Evolutionary conservation across 2,329 filamentous ascomycete genomes (phyloP), one percentile per base, ranked within the genome.

Genomic region (Penicillium sp.): DNA sequence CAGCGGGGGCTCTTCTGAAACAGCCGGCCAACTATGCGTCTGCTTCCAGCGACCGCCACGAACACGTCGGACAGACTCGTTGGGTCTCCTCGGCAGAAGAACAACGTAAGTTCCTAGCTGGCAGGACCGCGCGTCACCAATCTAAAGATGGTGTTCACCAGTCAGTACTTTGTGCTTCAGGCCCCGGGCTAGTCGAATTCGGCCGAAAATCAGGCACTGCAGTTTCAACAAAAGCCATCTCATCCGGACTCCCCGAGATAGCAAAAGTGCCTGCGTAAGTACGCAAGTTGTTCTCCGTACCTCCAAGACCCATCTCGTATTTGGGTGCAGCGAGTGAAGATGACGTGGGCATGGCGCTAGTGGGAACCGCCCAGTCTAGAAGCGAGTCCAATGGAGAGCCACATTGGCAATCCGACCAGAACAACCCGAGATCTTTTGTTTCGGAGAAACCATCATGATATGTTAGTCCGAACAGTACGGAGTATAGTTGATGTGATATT

Each of bases 291-390:
- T 32, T 43, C 16, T 6, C 8, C 32, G 38, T 38, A 18, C 21
- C 34, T n/a, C 34, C 34, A 14, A 22, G 38, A 40, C 18, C 38
- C 38, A 21, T 40, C 38, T 40, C 38, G 38, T 40, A 40, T 21
- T 40, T 8, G 8, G 38, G 18, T 38, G 42, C 14, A 29, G 40
- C 22, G n/a, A 44, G 27, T 31, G 27, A 36, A 11, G 38, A 48
- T 52, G 50, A 52, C 50, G 50, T 52, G 44, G 29, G 36, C 43
- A 24, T n/a, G 10, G 36, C 21, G 38, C 31, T 47, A 47, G 43
- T 43, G 51, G 51, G 45, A 47, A 31, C 36, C 5, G 32, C 14
- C 36, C 7, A 39, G 42, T 16, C 34, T 14, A 46, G 49, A 43
- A 18, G 44, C 39, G 44, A 53, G 38, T 38, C 29, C 24, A 27